Conservation (phyloP, 345 rosid genomes). For the Euphorbia peplus region DNA sequence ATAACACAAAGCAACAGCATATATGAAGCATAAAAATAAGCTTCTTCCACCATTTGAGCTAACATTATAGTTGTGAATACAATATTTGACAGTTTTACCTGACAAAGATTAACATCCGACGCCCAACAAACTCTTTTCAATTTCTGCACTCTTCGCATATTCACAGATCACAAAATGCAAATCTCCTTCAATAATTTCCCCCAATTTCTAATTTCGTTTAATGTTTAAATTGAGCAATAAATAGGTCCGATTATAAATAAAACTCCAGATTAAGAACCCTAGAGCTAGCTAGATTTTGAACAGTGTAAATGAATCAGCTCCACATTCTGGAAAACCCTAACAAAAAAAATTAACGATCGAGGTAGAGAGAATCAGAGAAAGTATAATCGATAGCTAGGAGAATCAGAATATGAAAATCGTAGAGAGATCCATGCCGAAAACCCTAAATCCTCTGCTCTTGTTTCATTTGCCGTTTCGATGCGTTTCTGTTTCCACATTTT, state of each 20-base stretch:
- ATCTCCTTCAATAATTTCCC: conserved; percentile 35
- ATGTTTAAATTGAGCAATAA: conserved; percentile 15
- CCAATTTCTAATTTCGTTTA: conserved; percentile 19
- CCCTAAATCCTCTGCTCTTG: conserved; percentile 59
- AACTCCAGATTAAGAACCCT: conserved; percentile 22
- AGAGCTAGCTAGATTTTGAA: conserved; percentile 16
- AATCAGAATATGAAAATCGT: conserved; percentile 1
- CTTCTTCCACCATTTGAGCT: not conserved
- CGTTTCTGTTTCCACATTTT: not conserved
- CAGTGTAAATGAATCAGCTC: conserved; percentile 12
- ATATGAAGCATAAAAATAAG: not conserved
- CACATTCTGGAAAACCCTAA: conserved; percentile 31
- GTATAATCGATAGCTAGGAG: conserved; percentile 7
- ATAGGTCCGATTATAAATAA: conserved; percentile 5
- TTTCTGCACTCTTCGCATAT: conserved; percentile 75
- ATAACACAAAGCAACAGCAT: not conserved
- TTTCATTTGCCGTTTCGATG: conserved; percentile 25
- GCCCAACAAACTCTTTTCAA: conserved; percentile 92
- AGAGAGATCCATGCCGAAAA: conserved; percentile 49
- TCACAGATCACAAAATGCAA: conserved; percentile 36
- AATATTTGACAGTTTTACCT: conserved; percentile 52
- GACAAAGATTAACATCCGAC: conserved; percentile 90
- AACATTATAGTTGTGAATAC: not conserved
- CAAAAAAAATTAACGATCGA: not conserved
- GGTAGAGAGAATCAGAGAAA: not conserved